These are phyloP conservation scores for Microdochium trichocladiopsis DNA, from an alignment of 2,329 filamentous ascomycete species.

Conservation along the genomic window DNA sequence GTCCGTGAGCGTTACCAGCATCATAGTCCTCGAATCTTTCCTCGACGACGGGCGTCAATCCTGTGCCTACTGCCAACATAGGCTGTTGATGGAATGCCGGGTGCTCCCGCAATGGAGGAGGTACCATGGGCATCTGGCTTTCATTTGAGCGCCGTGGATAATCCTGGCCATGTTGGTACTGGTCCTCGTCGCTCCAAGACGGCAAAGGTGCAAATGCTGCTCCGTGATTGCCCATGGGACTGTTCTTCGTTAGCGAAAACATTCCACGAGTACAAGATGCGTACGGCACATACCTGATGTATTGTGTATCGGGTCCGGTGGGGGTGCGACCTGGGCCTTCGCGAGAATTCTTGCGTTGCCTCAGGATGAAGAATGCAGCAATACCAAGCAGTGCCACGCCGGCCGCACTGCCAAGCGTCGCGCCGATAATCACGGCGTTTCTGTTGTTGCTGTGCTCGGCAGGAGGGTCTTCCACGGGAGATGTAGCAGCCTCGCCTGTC, in stretches of 20 bases:
- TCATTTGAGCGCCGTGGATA: not conserved
- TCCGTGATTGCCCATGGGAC: constrained; percentile 21
- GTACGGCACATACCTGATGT: constrained; percentile 26
- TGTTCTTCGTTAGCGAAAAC: constrained; percentile 6
- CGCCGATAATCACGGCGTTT: constrained; percentile 47
- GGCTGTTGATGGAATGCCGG: constrained; percentile 1
- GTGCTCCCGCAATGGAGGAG: constrained; percentile 3
- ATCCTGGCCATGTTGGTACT: constrained; percentile 15
- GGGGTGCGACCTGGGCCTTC: constrained; percentile 30
- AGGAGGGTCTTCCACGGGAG: constrained; percentile 2
- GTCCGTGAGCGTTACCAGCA: constrained; percentile 24
- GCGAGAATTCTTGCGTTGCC: constrained; percentile 32
- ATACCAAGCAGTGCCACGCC: constrained; percentile 34
- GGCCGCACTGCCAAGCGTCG: constrained; percentile 43
- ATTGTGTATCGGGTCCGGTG: constrained; percentile 23
- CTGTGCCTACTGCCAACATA: constrained; percentile 14
- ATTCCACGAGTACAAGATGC: constrained; percentile 4
- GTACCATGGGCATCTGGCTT: constrained; percentile 2
- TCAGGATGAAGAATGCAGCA: constrained; percentile 34
- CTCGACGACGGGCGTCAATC: constrained; percentile 16
- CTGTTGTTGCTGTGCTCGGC: constrained; percentile 16
- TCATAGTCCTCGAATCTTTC: constrained; percentile 13
- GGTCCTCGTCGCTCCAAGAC: constrained; percentile 21
- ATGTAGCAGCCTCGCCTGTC: constrained; percentile 1
- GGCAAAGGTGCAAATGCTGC: constrained; percentile 30